A percentile compares a stretch with the other conserved stretches of the same genome.
phyloP scores from a whole-genome alignment of 192 early-diverging fungal genomes.

The Coemansia pectinata region DNA sequence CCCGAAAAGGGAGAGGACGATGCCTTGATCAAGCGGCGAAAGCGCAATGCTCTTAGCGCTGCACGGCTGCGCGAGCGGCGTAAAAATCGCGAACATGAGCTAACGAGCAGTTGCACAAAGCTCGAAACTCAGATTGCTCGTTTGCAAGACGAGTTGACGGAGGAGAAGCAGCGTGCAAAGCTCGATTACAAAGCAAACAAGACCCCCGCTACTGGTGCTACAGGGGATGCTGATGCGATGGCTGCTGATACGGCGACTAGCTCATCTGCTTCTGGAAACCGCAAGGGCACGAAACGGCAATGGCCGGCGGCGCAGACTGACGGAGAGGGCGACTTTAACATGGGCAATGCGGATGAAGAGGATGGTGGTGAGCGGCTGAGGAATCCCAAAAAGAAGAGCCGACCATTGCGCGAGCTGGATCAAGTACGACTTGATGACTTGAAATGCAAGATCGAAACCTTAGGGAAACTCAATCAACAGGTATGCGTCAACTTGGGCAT shows the following conservation, averaged over 20 bases:
- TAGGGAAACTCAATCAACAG: slow-evolving; percentile 47
- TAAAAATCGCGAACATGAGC: slow-evolving; percentile 44
- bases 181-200: slow-evolving; percentile 1
- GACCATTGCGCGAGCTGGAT: slow-evolving; percentile 47
- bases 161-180: slow-evolving; percentile 41
- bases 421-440: slow-evolving; percentile 42
- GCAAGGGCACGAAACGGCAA: slow-evolving; percentile 16
- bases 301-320: slow-evolving; percentile 7
- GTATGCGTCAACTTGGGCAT: slow-evolving; percentile 46
- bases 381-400: slow-evolving; percentile 16
- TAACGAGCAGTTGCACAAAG: slow-evolving; percentile 27
- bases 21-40: slow-evolving; percentile 41
- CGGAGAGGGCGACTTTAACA: slow-evolving; percentile 10
- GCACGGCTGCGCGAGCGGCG: slow-evolving; percentile 53
- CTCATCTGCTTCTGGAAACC: neutral
- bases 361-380: neutral
- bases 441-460: slow-evolving; percentile 36
- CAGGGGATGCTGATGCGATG: neutral
- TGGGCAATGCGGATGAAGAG: slow-evolving; percentile 8
- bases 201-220: neutral
- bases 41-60: slow-evolving; percentile 53
- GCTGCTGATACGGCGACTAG: neutral
- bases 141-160: slow-evolving; percentile 34
- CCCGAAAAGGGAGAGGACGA: slow-evolving; percentile 27
- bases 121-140: slow-evolving; percentile 39